Evolutionary conservation across 2,329 filamentous ascomycete species (phyloP).

Genomic region (Biscogniauxia mediterranea): DNA sequence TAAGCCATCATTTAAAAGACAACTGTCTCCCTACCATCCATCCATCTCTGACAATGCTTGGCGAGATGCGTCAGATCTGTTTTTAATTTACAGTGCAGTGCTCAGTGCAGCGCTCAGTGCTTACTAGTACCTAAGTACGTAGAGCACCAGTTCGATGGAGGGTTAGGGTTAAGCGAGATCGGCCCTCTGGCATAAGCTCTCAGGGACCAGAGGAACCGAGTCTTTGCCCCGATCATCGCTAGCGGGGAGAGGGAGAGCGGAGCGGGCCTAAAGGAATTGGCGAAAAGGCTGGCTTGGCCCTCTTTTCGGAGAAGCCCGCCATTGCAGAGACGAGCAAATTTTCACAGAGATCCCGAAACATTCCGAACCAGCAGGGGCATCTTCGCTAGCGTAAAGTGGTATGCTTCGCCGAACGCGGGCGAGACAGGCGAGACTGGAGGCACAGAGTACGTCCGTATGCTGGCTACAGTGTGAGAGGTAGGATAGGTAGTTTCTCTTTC

Average conservation of each 20-base stretch:
- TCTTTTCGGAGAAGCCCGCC: neutral
- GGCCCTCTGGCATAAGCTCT: constrained; percentile 7
- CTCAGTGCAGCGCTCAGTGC: too few species aligned
- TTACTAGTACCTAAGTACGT: neutral
- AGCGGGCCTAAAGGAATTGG: constrained; percentile 19
- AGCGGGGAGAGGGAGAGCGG: constrained; percentile 21
- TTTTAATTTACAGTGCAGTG: neutral
- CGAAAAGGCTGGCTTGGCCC: neutral
- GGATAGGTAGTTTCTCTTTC: too few species aligned
- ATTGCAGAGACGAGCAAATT: constrained; percentile 1
- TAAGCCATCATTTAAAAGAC: neutral
- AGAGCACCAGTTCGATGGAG: constrained; percentile 1
- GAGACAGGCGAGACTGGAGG: too few species aligned
- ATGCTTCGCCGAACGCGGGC: neutral
- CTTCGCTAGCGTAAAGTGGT: neutral
- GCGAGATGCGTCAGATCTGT: neutral
- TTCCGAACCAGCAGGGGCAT: constrained; percentile 3
- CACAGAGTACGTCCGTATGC: too few species aligned
- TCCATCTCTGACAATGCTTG: neutral
- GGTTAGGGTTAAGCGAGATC: constrained; percentile 16
- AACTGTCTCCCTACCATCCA: neutral
- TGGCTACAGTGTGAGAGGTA: neutral
- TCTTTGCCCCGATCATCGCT: constrained; percentile 11
- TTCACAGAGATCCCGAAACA: constrained; percentile 5
- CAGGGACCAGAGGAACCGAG: constrained; percentile 7